Base-by-base conservation (phyloP, 495 filamentous ascomycete genomes). In the Tuber calosporum region DNA sequence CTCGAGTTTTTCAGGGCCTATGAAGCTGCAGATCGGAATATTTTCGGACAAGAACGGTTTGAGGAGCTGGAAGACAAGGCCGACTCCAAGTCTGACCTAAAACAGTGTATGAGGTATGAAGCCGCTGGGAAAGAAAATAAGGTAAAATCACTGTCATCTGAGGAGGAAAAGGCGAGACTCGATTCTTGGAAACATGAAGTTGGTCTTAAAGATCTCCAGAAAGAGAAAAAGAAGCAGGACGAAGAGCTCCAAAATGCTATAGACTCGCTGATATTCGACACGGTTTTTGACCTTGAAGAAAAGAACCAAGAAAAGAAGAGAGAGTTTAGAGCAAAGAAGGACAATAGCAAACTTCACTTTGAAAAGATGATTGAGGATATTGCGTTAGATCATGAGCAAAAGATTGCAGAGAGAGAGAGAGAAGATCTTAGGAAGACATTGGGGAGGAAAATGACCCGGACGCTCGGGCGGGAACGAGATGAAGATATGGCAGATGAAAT, bases 321-420 rank as follows among this genome's bases (percentile, higher is more conserved):
- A 40, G 37, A 22, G 30, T 20, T 22, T 41, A 40, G 19, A 30
- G 11, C 48, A 15, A 67, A 68, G 30, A 73, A 36, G 38, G 71
- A 34, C 26, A 62, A 62, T 7, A 62, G 53, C 26, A 62, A 15
- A 34, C 26, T 62, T 7, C 13, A 34, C 13, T 62, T 70, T 9
- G 76, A 69, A 11, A 68, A 77, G 68, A 73, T 68, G 8, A 66
- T 77, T 13, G 70, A 77, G 39, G 69, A 73, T 77, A 62, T 77
- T 26, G 58, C 74, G 20, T 58, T 77, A 71, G 74, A 73, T 17
- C 70, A 78, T 37, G 30, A 58, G 39, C 76, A 76, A n/a, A 42
- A 67, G 38, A 17, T 72, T 26, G 39, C 40, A 6, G 75, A 77
- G 53, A 69, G 19, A 13, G 66, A 72, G n/a, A 70, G 72, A 42